Conservation (phyloP, 2,329 filamentous ascomycete genomes). For the Fusarium hainanense region DNA sequence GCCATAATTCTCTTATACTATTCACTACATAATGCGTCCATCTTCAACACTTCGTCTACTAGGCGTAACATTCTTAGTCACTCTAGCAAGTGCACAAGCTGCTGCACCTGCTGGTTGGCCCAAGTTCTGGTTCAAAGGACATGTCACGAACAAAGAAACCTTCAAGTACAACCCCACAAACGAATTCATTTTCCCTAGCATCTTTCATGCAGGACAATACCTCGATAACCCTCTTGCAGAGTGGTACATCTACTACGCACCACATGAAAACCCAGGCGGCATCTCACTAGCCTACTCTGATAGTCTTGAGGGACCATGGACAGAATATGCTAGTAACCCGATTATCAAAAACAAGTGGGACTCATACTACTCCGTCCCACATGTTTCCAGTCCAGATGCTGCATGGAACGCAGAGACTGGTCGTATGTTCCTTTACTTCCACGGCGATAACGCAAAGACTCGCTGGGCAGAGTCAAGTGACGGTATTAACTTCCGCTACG, state of each 20-base stretch:
- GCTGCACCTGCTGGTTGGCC: conserved; percentile 37
- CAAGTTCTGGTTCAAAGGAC: conserved; percentile 36
- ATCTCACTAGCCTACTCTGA: conserved; percentile 41
- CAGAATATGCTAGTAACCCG: conserved; percentile 13
- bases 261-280: conserved; percentile 43
- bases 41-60: background rate
- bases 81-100: conserved; percentile 5
- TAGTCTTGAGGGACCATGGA: conserved; percentile 25
- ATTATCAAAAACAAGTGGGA: conserved; percentile 23
- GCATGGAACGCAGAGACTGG: conserved; percentile 14
- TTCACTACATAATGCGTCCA: background rate
- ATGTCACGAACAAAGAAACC: conserved; percentile 35
- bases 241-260: conserved; percentile 47
- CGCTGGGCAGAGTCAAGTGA: conserved; percentile 25
- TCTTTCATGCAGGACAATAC: conserved; percentile 41
- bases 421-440: conserved; percentile 24
- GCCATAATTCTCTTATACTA: background rate
- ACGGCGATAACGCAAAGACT: conserved; percentile 20
- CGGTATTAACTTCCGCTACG: conserved; percentile 19
- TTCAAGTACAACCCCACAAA: conserved; percentile 43
- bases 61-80: background rate
- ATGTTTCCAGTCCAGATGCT: conserved; percentile 31
- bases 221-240: conserved; percentile 34
- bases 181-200: conserved; percentile 44
- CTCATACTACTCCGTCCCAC: conserved; percentile 23